phyloP scores from a whole-genome alignment of 2,329 filamentous ascomycete species.

The Sclerotinia nivalis region DNA sequence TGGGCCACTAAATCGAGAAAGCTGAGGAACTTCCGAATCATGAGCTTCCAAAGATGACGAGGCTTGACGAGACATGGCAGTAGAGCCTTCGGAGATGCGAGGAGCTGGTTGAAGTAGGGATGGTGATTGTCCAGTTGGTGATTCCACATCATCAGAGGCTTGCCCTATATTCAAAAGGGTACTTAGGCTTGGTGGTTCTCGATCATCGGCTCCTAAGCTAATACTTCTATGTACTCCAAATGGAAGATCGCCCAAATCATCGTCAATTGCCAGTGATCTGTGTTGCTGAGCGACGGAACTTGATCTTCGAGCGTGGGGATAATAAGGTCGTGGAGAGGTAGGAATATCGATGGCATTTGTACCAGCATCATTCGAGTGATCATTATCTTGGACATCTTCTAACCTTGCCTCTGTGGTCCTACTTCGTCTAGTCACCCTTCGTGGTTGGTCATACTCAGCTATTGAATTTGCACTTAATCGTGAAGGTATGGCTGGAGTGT shows the following conservation, averaged over 20 bases:
- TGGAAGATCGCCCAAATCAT: slow-evolving; percentile 59
- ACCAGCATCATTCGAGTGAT: slow-evolving; percentile 49
- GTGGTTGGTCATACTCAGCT: slow-evolving; percentile 59
- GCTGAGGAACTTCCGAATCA: slow-evolving; percentile 34
- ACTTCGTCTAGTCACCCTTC: slow-evolving; percentile 31
- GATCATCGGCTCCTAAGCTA: slow-evolving; percentile 65
- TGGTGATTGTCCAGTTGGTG: slow-evolving; percentile 37
- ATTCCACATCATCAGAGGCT: slow-evolving; percentile 44
- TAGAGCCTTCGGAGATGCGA: slow-evolving; percentile 36
- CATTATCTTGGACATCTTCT: slow-evolving; percentile 36
- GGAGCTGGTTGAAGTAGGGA: slow-evolving; percentile 40
- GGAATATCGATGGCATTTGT: slow-evolving; percentile 73
- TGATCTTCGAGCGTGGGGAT: slow-evolving; percentile 59
- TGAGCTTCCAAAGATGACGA: slow-evolving; percentile 38
- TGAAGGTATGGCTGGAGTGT: slow-evolving; percentile 91
- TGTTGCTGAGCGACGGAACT: slow-evolving; percentile 69
- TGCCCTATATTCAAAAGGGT: slow-evolving; percentile 55
- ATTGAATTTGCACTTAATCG: slow-evolving; percentile 91
- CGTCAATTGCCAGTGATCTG: slow-evolving; percentile 55
- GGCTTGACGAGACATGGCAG: slow-evolving; percentile 35
- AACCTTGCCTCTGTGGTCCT: slow-evolving; percentile 31
- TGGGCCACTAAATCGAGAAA: slow-evolving; percentile 33
- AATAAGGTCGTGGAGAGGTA: slow-evolving; percentile 62
- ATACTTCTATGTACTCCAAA: slow-evolving; percentile 65
- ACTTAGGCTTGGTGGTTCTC: slow-evolving; percentile 65